Conservation (phyloP, 805 yeast species). For the Pichia heedii region DNA sequence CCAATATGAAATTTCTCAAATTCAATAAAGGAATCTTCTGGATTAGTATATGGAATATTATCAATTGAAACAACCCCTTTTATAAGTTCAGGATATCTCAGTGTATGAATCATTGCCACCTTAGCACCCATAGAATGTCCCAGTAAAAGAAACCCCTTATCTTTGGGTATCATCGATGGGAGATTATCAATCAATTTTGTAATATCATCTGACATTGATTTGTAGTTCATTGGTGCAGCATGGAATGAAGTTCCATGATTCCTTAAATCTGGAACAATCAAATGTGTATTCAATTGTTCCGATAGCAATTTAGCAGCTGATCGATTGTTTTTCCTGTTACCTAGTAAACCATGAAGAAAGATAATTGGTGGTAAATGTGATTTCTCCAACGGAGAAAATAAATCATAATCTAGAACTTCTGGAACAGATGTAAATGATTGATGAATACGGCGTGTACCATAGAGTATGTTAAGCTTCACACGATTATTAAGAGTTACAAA, state of each 20-base stretch:
- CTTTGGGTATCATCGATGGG: constrained; percentile 5
- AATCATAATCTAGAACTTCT: constrained; percentile 6
- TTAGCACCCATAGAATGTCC: constrained; percentile 95
- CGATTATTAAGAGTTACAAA: neutral
- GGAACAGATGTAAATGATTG: neutral
- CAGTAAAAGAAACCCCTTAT: constrained; percentile 39
- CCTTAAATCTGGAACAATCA: constrained; percentile 65
- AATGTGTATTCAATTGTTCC: constrained; percentile 37
- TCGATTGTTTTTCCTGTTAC: constrained; percentile 69
- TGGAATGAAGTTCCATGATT: constrained; percentile 91
- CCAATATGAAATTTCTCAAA: constrained; percentile 24
- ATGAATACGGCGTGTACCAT: neutral
- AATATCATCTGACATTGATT: constrained; percentile 76
- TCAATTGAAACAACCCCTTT: constrained; percentile 60
- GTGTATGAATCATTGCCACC: constrained; percentile 74
- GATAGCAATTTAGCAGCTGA: constrained; percentile 56
- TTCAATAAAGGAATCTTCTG: constrained; percentile 19
- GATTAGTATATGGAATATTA: constrained; percentile 70
- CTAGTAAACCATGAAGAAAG: constrained; percentile 83
- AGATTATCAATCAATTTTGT: constrained; percentile 35
- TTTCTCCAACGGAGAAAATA: constrained; percentile 3
- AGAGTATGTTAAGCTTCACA: neutral
- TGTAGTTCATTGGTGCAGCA: constrained; percentile 56
- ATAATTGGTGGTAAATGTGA: constrained; percentile 47
- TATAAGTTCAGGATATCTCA: constrained; percentile 54